Percentiles rank a stretch among this genome's conserved stretches.
Evolutionary conservation across 345 rosid species (phyloP).

Genomic region (Populus simonii): DNA sequence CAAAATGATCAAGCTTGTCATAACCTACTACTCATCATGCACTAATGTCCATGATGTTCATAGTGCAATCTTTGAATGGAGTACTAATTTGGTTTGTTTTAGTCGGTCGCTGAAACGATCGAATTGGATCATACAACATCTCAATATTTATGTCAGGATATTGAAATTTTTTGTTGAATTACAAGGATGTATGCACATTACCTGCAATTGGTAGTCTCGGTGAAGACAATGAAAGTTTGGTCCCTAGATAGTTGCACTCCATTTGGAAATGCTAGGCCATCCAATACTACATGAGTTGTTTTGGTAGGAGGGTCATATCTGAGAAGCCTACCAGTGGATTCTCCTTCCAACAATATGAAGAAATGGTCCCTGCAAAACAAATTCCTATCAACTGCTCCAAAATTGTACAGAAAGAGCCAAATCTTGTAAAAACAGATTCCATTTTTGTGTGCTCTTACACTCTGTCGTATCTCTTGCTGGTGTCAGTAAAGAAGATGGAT

Average conservation of each 20-base stretch:
- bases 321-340: conserved; percentile 84
- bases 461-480: conserved; percentile 84
- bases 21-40: neutral
- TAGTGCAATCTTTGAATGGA: neutral
- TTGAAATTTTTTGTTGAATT: neutral
- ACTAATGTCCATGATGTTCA: neutral
- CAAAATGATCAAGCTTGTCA: neutral
- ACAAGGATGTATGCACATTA: neutral
- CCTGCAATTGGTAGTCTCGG: conserved; percentile 98
- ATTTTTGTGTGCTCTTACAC: conserved; percentile 46
- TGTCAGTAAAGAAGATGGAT: conserved; percentile 89
- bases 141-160: neutral
- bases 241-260: conserved; percentile 79
- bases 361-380: conserved; percentile 64
- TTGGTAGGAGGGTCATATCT: conserved; percentile 83
- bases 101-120: no score
- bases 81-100: neutral
- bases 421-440: neutral
- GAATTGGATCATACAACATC: neutral
- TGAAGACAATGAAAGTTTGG: conserved; percentile 76
- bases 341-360: conserved; percentile 88
- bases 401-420: neutral
- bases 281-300: conserved; percentile 69
- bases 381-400: neutral
- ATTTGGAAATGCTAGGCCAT: conserved; percentile 92